phyloP scores from a whole-genome alignment of 2,329 filamentous ascomycete genomes.

The Alternaria arbusti region DNA sequence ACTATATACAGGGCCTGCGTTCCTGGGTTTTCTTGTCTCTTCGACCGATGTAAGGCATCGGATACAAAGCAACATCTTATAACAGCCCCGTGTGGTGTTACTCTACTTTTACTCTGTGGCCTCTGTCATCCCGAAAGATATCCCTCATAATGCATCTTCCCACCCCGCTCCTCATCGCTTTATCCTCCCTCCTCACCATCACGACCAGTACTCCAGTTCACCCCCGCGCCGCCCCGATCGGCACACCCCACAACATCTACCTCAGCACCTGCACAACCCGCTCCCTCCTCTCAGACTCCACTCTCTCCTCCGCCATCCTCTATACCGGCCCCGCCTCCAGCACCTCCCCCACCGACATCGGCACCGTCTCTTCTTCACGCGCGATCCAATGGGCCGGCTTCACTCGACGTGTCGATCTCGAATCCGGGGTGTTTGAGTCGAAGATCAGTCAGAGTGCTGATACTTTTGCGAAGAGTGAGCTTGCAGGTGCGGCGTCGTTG shows the following conservation, averaged over 20 bases:
- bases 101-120: background rate
- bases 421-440: conserved; percentile 4
- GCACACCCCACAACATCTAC: conserved; percentile 17
- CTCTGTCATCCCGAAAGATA: background rate
- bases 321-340: conserved; percentile 10
- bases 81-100: background rate
- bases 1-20: background rate
- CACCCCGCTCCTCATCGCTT: background rate
- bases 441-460: conserved; percentile 18
- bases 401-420: conserved; percentile 5
- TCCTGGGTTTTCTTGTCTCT: background rate
- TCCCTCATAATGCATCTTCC: background rate
- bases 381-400: conserved; percentile 8
- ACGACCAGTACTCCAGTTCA: background rate
- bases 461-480: conserved; percentile 12
- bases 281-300: conserved; percentile 1
- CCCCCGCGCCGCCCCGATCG: background rate
- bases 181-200: background rate
- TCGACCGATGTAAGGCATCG: background rate
- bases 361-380: background rate
- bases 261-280: conserved; percentile 21
- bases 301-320: conserved; percentile 13
- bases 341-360: conserved; percentile 8
- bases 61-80: background rate
- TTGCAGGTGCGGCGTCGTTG: conserved; percentile 21